phyloP scores from a whole-genome alignment of 176 grass and related monocot species.

The Eragrostis nindensis region DNA sequence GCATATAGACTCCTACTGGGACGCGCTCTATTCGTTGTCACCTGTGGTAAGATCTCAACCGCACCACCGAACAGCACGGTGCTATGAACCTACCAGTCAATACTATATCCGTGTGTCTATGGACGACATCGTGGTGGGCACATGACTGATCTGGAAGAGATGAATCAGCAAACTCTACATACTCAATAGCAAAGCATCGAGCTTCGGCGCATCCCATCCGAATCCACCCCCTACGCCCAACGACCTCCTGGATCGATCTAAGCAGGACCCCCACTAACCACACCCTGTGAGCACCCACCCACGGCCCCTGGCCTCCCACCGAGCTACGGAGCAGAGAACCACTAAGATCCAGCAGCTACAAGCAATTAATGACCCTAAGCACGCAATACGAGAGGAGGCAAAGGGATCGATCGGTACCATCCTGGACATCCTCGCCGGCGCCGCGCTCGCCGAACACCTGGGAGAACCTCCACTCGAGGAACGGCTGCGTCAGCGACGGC shows the following conservation, averaged over 20 bases:
- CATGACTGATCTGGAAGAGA: constrained; percentile 31
- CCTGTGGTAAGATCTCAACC: background rate
- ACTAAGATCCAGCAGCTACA: constrained; percentile 50
- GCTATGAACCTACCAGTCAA: constrained; percentile 12
- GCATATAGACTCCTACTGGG: background rate
- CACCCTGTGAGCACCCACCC: constrained; percentile 9
- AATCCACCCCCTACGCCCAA: background rate
- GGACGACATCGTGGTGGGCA: background rate
- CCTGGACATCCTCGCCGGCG: constrained; percentile 84
- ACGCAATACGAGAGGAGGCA: constrained; percentile 3
- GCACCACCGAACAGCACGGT: constrained; percentile 22
- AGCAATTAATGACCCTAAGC: constrained; percentile 28
- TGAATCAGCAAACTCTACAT: constrained; percentile 21
- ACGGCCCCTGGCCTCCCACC: background rate
- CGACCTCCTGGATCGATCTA: constrained; percentile 39
- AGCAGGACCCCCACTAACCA: constrained; percentile 10
- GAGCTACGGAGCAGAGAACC: constrained; percentile 30
- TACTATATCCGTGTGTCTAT: constrained; percentile 1
- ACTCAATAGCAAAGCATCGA: constrained; percentile 18
- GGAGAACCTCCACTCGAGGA: constrained; percentile 86
- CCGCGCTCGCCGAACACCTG: constrained; percentile 89
- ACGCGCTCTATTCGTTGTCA: background rate
- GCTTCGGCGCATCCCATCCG: constrained; percentile 31
- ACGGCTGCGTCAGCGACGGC: constrained; percentile 2
- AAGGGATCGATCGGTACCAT: constrained; percentile 69